phyloP scores from a whole-genome alignment of 306 rosid genomes.

The Quercus robur region DNA sequence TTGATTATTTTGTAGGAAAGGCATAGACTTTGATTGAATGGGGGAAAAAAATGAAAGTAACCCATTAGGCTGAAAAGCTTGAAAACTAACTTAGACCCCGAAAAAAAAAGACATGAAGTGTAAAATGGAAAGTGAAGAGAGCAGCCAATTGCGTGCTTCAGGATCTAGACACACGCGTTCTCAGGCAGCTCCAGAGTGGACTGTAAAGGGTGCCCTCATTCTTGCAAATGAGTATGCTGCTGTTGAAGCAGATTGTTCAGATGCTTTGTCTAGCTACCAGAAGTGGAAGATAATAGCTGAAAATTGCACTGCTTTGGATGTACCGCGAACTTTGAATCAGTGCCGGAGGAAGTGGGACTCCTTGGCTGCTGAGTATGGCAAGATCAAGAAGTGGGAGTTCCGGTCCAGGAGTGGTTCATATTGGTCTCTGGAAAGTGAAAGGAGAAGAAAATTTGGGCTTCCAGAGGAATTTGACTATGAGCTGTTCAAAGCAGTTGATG shows the following conservation, averaged over 20 bases:
- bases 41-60: neutral
- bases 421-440: slow-evolving; percentile 27
- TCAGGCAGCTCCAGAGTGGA: slow-evolving; percentile 68
- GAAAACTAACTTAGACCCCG: neutral
- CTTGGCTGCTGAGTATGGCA: slow-evolving; percentile 24
- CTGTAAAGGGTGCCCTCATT: slow-evolving; percentile 44
- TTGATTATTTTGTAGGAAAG: neutral
- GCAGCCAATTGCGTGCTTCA: neutral
- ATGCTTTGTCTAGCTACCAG: slow-evolving; percentile 44
- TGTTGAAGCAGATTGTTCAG: slow-evolving; percentile 71
- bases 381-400: slow-evolving; percentile 25
- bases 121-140: slow-evolving; percentile 12
- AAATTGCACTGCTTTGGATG: slow-evolving; percentile 57
- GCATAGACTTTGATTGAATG: neutral
- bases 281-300: slow-evolving; percentile 54
- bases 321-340: slow-evolving; percentile 48
- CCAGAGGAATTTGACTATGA: slow-evolving; percentile 53
- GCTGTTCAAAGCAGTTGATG: slow-evolving; percentile 40
- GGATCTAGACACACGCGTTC: slow-evolving; percentile 55
- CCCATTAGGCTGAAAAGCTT: neutral
- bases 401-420: slow-evolving; percentile 17
- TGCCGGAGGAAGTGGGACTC: slow-evolving; percentile 74
- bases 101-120: neutral
- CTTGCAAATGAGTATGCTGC: slow-evolving; percentile 71
- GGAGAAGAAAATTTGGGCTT: slow-evolving; percentile 35